Evolutionary conservation across 1,139 yeast genomes (phyloP), one percentile per base, ranked within the genome.

Genomic region (Suhomyces ambrosiae): DNA sequence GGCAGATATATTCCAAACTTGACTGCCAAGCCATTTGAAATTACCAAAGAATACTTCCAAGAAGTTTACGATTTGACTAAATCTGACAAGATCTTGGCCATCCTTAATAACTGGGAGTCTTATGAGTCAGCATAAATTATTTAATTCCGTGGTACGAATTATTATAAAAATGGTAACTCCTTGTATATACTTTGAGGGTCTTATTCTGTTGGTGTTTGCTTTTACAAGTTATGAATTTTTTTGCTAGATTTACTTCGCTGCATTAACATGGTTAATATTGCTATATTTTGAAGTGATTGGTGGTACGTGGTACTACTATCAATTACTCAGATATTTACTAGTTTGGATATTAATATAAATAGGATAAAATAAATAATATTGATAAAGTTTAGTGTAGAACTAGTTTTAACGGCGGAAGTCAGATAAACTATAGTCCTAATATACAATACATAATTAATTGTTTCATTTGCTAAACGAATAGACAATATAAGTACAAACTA

Each of bases 1-100:
- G 90, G 90, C 61, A 90, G 89, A 73, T 92, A 94, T 68, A 89
- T 92, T 76, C 99, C 99, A 51, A 92, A 92, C 76, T 82, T 92
- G 77, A 94, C 98, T 47, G 98, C 98, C 48, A 88, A 83, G 70
- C 98, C 99, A 53, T 92, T 92, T 64, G 83, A 86, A 68, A 83
- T 92, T 52, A 85, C 97, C 30, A 92, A 87, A 74, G 97, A 90
- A 64, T 92, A 92, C 73, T 92, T 92, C 74, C 84, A 92, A 73
- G 95, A 88, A 56, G 98, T 94, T 39, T 94, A 90, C 65, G 78
- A 82, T 44, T 79, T 92, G 67, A 92, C 99, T 30, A 82, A 86
- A 35, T 86, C 96, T 39, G 95, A 88, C 35, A 89, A 87, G 79
- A 86, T 94, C 60, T 88, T 88, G 75, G 74, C 76, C 40, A 86